A percentile compares a stretch with the other conserved stretches of the same genome.
Evolutionary conservation across 106 monocot genomes (phyloP).

Genomic region (Chionographis japonica): DNA sequence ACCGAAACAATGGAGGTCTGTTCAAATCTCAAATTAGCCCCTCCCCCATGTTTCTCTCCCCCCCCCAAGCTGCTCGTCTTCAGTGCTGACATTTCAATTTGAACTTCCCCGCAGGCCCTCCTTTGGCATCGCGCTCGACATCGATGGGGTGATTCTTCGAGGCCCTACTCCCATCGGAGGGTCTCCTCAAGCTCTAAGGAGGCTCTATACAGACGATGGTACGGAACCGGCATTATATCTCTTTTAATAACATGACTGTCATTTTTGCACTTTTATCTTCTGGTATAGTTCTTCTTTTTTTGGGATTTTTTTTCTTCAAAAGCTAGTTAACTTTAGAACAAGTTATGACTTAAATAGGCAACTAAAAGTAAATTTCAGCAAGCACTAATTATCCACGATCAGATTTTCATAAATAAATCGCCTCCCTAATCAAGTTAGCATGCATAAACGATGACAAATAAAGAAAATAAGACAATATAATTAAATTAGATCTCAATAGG

Average conservation of each 20-base stretch:
- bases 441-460: too few relatives aligned
- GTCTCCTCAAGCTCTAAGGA: conserved; percentile 57
- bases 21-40: not conserved
- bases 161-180: conserved; percentile 71
- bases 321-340: too few relatives aligned
- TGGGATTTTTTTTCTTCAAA: too few relatives aligned
- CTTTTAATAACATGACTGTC: not conserved
- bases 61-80: not conserved
- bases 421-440: too few relatives aligned
- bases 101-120: conserved; percentile 39
- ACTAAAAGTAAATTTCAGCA: too few relatives aligned
- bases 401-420: too few relatives aligned
- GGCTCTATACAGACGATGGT: conserved; percentile 74
- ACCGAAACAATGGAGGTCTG: conserved; percentile 21
- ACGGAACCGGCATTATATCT: not conserved
- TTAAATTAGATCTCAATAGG: too few relatives aligned
- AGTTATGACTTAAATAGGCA: too few relatives aligned
- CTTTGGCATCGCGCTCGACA: conserved; percentile 90
- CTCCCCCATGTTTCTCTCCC: not conserved
- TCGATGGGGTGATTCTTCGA: conserved; percentile 84
- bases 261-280: too few relatives aligned
- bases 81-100: not conserved
- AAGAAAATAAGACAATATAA: too few relatives aligned
- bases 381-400: too few relatives aligned
- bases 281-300: too few relatives aligned